Conservation (phyloP, 768 basidiomycete genomes). For the Mycena vulgaris region DNA sequence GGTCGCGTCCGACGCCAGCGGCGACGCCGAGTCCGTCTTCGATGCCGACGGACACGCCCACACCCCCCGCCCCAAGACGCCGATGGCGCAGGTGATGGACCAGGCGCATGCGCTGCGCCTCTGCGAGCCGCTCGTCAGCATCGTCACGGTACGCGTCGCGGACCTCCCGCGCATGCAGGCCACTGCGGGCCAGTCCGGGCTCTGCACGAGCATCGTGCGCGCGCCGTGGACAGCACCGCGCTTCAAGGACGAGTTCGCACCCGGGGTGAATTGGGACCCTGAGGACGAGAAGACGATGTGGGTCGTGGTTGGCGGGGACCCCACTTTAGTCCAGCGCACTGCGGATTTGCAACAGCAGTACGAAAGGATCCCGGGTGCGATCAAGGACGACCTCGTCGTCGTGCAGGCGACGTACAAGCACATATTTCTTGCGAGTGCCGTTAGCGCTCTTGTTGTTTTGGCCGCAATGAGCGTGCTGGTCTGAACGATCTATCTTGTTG, state of each 20-base stretch:
- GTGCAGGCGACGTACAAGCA: constrained; percentile 34
- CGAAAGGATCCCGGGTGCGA: constrained; percentile 29
- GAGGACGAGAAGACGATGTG: constrained; percentile 26
- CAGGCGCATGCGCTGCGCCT: constrained; percentile 36
- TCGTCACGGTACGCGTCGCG: constrained; percentile 32
- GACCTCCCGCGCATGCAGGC: constrained; percentile 40
- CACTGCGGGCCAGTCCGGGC: constrained; percentile 38
- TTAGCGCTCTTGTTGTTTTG: constrained; percentile 31
- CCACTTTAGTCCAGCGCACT: constrained; percentile 34
- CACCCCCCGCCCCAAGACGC: constrained; percentile 23
- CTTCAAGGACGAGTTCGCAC: constrained; percentile 37
- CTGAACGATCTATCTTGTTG: too few relatives aligned
- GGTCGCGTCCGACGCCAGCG: constrained; percentile 8
- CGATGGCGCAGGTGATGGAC: constrained; percentile 37
- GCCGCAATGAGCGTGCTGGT: constrained; percentile 18
- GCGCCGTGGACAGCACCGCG: constrained; percentile 33
- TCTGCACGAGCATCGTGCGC: constrained; percentile 38
- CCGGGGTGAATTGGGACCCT: constrained; percentile 5
- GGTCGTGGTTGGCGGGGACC: constrained; percentile 37
- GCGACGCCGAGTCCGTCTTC: constrained; percentile 19
- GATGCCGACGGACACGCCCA: neutral
- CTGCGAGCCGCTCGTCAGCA: constrained; percentile 37
- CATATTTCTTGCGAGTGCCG: constrained; percentile 32
- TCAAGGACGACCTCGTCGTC: constrained; percentile 33
- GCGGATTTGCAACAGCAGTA: constrained; percentile 36